These are phyloP conservation scores for Nemophila menziesii DNA, from an alignment of 257 asterid genomes.

Conservation along the genomic window DNA sequence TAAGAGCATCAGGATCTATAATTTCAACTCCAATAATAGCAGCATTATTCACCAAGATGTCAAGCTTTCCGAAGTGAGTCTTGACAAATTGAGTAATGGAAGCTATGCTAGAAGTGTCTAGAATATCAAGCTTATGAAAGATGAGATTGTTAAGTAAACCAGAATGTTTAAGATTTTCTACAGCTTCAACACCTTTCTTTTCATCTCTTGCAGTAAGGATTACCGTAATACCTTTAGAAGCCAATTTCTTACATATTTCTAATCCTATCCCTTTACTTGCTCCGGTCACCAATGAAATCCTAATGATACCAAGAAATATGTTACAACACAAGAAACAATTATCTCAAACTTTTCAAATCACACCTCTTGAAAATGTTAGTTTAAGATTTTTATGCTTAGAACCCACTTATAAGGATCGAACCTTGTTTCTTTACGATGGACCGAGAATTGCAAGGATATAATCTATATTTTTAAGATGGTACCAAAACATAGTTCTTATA, in stretches of 20 bases:
- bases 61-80: constrained; percentile 33
- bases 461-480: no score
- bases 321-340: neutral
- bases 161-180: constrained; percentile 22
- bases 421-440: no score
- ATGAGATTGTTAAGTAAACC: constrained; percentile 24
- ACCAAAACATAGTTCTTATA: no score
- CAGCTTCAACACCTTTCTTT: constrained; percentile 34
- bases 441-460: no score
- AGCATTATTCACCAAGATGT: constrained; percentile 8
- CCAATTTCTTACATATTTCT: constrained; percentile 41
- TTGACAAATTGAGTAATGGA: constrained; percentile 23
- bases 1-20: neutral
- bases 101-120: constrained; percentile 21
- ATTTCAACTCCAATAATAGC: neutral
- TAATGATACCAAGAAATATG: neutral
- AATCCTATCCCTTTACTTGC: constrained; percentile 46
- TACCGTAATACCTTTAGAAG: constrained; percentile 33
- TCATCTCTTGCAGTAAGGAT: constrained; percentile 40
- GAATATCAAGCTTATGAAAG: constrained; percentile 6
- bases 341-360: neutral
- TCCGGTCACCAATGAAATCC: constrained; percentile 40
- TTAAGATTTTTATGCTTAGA: no score
- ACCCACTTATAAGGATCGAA: no score
- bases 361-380: no score